Conservation (phyloP, 2,329 filamentous ascomycete genomes). For the Xylaria polymorpha region DNA sequence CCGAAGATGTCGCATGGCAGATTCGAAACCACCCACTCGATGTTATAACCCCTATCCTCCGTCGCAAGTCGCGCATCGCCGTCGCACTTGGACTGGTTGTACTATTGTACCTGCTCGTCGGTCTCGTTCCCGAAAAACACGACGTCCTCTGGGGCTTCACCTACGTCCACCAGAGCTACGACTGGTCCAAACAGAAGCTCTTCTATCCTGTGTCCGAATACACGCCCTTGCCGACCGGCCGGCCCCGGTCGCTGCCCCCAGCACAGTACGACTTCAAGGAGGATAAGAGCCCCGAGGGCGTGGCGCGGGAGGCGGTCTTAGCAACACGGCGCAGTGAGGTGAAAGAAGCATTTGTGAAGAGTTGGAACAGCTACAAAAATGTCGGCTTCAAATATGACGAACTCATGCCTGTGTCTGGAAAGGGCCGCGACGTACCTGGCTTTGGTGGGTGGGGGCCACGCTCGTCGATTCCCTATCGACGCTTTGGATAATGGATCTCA, state of each 20-base stretch:
- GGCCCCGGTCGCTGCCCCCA: slow-evolving; percentile 42
- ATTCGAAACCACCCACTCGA: slow-evolving; percentile 41
- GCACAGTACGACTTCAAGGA: slow-evolving; percentile 47
- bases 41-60: slow-evolving; percentile 44
- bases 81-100: slow-evolving; percentile 38
- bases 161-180: slow-evolving; percentile 47
- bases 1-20: slow-evolving; percentile 48
- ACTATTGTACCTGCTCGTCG: slow-evolving; percentile 46
- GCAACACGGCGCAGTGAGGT: slow-evolving; percentile 52
- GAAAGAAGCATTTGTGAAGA: slow-evolving; percentile 56
- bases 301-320: slow-evolving; percentile 45
- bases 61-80: slow-evolving; percentile 44
- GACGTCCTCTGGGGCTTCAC: slow-evolving; percentile 45
- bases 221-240: slow-evolving; percentile 45
- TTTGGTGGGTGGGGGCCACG: slow-evolving; percentile 61
- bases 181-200: slow-evolving; percentile 47
- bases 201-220: slow-evolving; percentile 46
- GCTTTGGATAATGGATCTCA: slow-evolving; percentile 70
- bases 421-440: slow-evolving; percentile 43
- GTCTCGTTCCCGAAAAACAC: slow-evolving; percentile 44
- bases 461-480: slow-evolving; percentile 71
- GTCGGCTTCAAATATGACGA: slow-evolving; percentile 48
- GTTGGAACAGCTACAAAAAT: slow-evolving; percentile 63
- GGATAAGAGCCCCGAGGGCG: slow-evolving; percentile 44
- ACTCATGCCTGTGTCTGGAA: slow-evolving; percentile 47